A percentile compares a stretch with the other conserved stretches of the same genome.
Evolutionary conservation across 352 stramenopile genomes (phyloP).

Genomic region (Lagenidium sp.): DNA sequence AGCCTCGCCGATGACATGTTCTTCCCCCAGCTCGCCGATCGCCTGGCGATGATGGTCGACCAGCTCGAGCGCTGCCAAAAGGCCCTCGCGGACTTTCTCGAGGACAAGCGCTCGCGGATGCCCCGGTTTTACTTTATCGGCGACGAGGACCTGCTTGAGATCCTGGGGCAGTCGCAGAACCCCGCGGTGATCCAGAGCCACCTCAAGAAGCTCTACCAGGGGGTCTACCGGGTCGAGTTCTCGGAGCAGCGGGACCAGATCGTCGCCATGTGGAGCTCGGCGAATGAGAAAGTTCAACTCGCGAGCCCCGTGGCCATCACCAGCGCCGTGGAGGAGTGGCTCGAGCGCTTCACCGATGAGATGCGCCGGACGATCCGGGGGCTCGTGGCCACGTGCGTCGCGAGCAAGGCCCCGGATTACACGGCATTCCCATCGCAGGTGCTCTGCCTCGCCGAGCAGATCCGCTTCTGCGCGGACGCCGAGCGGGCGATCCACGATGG

Average conservation of each 20-base stretch:
- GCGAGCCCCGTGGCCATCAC: conserved; percentile 81
- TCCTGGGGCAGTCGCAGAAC: conserved; percentile 91
- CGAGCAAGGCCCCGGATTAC: conserved; percentile 74
- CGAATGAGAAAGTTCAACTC: conserved; percentile 78
- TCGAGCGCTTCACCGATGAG: conserved; percentile 86
- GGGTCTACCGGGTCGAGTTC: conserved; percentile 89
- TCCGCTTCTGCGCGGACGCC: conserved; percentile 87
- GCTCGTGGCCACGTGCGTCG: conserved; percentile 70
- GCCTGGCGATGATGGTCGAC: conserved; percentile 82
- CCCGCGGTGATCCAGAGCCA: conserved; percentile 91
- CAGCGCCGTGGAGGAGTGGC: conserved; percentile 90
- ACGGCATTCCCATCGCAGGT: conserved; percentile 88
- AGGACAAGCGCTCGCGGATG: conserved; percentile 90
- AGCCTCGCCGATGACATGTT: conserved; percentile 88
- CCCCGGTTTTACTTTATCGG: conserved; percentile 97
- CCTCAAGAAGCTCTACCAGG: conserved; percentile 96
- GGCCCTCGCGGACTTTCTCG: conserved; percentile 90
- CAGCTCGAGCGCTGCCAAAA: conserved; percentile 94
- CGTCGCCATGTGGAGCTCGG: conserved; percentile 79
- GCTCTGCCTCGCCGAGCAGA: conserved; percentile 87
- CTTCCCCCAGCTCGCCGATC: conserved; percentile 81
- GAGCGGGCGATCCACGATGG: conserved; percentile 84
- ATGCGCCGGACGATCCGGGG: conserved; percentile 87
- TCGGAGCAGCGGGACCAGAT: conserved; percentile 77
- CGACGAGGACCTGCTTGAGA: conserved; percentile 94